Conservation (phyloP, 2,329 filamentous ascomycete genomes). For the Xylogone sp. region DNA sequence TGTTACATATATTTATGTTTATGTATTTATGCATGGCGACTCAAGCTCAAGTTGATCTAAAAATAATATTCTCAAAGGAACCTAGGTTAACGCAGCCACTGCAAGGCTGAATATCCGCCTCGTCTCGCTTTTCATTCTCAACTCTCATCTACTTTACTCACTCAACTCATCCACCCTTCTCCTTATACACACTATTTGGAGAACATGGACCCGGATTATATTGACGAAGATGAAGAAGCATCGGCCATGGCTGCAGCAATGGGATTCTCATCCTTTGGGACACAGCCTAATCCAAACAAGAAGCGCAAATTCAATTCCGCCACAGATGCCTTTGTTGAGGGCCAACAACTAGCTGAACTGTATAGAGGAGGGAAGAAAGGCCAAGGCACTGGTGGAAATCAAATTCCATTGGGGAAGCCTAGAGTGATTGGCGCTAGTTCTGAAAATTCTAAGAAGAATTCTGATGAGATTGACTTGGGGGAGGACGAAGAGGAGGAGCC, state of each 20-base stretch:
- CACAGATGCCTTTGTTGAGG: constrained; percentile 45
- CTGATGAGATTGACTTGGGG: constrained; percentile 20
- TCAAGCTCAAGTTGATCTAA: background rate
- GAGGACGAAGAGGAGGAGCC: constrained; percentile 13
- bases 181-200: background rate
- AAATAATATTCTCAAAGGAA: background rate
- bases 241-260: constrained; percentile 62
- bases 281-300: constrained; percentile 49
- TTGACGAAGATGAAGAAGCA: constrained; percentile 30
- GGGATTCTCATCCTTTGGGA: constrained; percentile 71
- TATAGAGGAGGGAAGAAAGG: constrained; percentile 29
- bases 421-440: constrained; percentile 17
- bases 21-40: too few relatives aligned
- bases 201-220: constrained; percentile 4
- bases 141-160: too few relatives aligned
- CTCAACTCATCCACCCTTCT: background rate
- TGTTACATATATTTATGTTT: too few relatives aligned
- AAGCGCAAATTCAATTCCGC: constrained; percentile 64
- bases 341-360: constrained; percentile 24
- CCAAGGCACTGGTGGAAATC: constrained; percentile 26
- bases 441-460: constrained; percentile 6
- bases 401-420: constrained; percentile 24
- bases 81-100: background rate
- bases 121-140: background rate
- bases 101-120: background rate